These are phyloP conservation scores for Megacollybia marginata DNA, from an alignment of 768 basidiomycete genomes.

Conservation along the genomic window DNA sequence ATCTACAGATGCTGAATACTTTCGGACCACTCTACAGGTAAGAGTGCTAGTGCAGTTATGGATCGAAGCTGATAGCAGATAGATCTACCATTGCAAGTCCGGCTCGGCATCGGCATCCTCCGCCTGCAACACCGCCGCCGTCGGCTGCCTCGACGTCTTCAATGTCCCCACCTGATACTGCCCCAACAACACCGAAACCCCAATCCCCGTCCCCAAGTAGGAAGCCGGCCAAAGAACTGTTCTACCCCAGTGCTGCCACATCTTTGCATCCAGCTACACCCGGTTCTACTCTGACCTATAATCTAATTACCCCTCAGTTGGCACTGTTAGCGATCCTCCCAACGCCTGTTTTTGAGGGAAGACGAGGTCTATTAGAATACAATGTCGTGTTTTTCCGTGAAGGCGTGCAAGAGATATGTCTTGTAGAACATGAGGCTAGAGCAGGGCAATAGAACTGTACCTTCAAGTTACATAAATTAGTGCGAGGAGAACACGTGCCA, in stretches of 20 bases:
- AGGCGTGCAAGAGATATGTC: slow-evolving; percentile 77
- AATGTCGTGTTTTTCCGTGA: slow-evolving; percentile 83
- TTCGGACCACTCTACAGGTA: slow-evolving; percentile 86
- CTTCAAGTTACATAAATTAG: too few species aligned
- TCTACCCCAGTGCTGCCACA: slow-evolving; percentile 66
- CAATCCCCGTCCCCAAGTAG: slow-evolving; percentile 3
- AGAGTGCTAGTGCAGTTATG: slow-evolving; percentile 2
- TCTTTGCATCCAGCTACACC: slow-evolving; percentile 50
- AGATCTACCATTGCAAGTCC: slow-evolving; percentile 14
- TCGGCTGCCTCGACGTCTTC: slow-evolving; percentile 17
- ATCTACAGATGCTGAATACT: slow-evolving; percentile 78
- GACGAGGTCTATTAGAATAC: slow-evolving; percentile 75
- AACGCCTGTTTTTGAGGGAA: slow-evolving; percentile 62
- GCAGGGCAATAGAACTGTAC: slow-evolving; percentile 15
- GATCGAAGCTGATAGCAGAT: not conserved
- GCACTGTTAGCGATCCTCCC: slow-evolving; percentile 69
- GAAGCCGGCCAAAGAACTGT: slow-evolving; percentile 34
- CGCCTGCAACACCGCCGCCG: slow-evolving; percentile 14
- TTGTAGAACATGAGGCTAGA: slow-evolving; percentile 58
- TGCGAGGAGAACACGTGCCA: too few species aligned
- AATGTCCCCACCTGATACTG: not conserved
- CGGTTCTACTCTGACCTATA: slow-evolving; percentile 78
- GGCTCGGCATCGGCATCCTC: slow-evolving; percentile 2
- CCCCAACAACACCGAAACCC: slow-evolving; percentile 1
- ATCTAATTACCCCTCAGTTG: slow-evolving; percentile 67